phyloP scores from a whole-genome alignment of 1,139 yeast genomes.

The Zygosaccharomyces sapae region DNA sequence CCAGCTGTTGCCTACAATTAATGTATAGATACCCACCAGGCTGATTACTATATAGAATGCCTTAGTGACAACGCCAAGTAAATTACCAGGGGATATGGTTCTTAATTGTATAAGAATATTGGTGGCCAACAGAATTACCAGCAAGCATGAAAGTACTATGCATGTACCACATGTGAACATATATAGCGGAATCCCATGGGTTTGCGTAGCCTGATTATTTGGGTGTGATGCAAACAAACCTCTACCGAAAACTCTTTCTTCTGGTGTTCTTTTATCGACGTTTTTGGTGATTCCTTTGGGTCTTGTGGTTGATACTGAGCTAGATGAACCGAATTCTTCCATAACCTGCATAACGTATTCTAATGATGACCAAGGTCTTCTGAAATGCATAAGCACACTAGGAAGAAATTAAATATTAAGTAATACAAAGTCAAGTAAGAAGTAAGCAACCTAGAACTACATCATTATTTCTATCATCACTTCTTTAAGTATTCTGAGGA shows the following conservation, averaged over 20 bases:
- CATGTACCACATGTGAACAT: constrained; percentile 25
- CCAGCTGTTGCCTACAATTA: constrained; percentile 22
- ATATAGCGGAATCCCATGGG: constrained; percentile 7
- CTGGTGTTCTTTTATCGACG: not conserved
- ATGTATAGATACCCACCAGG: constrained; percentile 14
- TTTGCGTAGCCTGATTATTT: not conserved
- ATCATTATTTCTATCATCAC: too few species aligned
- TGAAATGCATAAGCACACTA: not conserved
- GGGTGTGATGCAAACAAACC: constrained; percentile 18
- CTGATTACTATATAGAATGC: constrained; percentile 19
- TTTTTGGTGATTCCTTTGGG: not conserved
- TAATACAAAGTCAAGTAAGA: too few species aligned
- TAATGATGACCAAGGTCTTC: not conserved
- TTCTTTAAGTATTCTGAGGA: too few species aligned
- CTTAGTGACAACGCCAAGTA: constrained; percentile 17
- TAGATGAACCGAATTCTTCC: not conserved
- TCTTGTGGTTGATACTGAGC: not conserved
- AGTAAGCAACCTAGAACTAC: too few species aligned
- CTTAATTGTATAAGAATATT: constrained; percentile 36
- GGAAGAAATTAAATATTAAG: not conserved
- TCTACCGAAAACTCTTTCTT: constrained; percentile 20
- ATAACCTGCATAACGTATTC: not conserved
- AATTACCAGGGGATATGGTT: constrained; percentile 28
- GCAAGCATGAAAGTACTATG: constrained; percentile 29
- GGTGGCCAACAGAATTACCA: constrained; percentile 36